A percentile compares a stretch with the other conserved stretches of the same genome.
phyloP scores from a whole-genome alignment of 2,329 filamentous ascomycete species.

The Metarhizium guizhouense region DNA sequence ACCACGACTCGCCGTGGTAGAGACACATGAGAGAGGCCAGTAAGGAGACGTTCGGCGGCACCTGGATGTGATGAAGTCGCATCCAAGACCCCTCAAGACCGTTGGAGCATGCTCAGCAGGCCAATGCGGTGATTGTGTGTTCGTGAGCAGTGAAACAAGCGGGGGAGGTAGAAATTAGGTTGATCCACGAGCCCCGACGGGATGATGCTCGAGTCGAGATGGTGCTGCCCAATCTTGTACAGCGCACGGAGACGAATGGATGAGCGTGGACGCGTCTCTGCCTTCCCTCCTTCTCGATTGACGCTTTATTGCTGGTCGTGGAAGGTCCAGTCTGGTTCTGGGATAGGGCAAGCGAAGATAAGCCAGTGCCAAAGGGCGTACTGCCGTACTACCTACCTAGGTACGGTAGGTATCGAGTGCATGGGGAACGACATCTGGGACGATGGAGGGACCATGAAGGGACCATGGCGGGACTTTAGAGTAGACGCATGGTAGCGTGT shows the following conservation, averaged over 20 bases:
- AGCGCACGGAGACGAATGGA: background rate
- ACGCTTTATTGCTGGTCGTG: background rate
- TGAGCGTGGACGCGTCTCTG: background rate
- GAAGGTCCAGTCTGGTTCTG: too few species aligned
- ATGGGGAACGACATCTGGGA: too few species aligned
- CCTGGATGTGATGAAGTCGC: background rate
- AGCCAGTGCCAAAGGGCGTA: too few species aligned
- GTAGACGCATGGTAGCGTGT: too few species aligned
- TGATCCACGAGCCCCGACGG: background rate
- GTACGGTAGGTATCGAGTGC: too few species aligned
- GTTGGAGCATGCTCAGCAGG: background rate
- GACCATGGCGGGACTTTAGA: too few species aligned
- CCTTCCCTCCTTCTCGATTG: background rate
- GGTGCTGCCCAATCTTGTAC: background rate
- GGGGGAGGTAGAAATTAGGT: background rate
- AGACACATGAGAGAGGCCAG: too few species aligned
- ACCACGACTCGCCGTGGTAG: background rate
- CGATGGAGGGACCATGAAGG: too few species aligned
- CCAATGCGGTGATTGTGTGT: background rate
- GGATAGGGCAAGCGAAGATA: too few species aligned
- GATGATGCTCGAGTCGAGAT: background rate
- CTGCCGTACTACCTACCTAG: too few species aligned
- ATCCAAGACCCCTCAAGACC: background rate
- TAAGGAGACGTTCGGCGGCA: background rate
- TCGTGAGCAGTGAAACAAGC: constrained; percentile 1